These are phyloP conservation scores for Orbilia quercus DNA, from an alignment of 2,329 filamentous ascomycete species.

Conservation along the genomic window DNA sequence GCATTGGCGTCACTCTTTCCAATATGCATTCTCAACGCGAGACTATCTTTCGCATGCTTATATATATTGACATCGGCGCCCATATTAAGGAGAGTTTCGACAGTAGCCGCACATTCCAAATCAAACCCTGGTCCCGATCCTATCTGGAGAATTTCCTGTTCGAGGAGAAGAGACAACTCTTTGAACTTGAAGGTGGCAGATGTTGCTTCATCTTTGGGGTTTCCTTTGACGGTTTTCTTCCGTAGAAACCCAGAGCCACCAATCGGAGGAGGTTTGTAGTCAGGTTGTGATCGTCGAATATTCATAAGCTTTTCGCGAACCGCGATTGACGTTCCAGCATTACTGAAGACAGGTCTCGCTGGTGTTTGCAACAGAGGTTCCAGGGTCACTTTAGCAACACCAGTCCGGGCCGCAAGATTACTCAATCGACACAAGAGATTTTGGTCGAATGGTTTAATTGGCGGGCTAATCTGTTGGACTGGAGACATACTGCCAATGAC, in stretches of 20 bases:
- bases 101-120: slow-evolving; percentile 34
- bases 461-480: slow-evolving; percentile 1
- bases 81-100: slow-evolving; percentile 43
- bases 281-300: slow-evolving; percentile 41
- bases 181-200: slow-evolving; percentile 42
- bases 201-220: slow-evolving; percentile 24
- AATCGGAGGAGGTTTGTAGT: slow-evolving; percentile 48
- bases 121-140: slow-evolving; percentile 21
- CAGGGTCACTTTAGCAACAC: slow-evolving; percentile 24
- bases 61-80: slow-evolving; percentile 49
- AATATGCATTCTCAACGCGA: slow-evolving; percentile 42
- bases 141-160: slow-evolving; percentile 31
- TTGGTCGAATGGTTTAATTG: slow-evolving; percentile 10
- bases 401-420: slow-evolving; percentile 41
- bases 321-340: slow-evolving; percentile 1
- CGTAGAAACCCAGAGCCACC: slow-evolving; percentile 39
- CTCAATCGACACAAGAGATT: slow-evolving; percentile 14
- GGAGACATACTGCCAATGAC: slow-evolving; percentile 20
- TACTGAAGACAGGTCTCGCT: slow-evolving; percentile 27
- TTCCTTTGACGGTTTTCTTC: slow-evolving; percentile 38
- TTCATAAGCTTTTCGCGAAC: slow-evolving; percentile 50
- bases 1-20: slow-evolving; percentile 51
- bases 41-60: slow-evolving; percentile 49
- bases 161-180: slow-evolving; percentile 35
- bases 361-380: slow-evolving; percentile 39